These are phyloP conservation scores for Prunus persica DNA, from an alignment of 306 rosid genomes.

Conservation along the genomic window Prunus_persica_NCBIv2 NC_034011.1:20407501-20408000, in stretches of 20 bases:
- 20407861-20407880: neutral
- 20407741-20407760: neutral
- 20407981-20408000: no score
- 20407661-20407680: neutral
- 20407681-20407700: neutral
- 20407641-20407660: neutral
- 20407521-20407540: neutral
- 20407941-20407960: neutral
- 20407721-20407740: neutral
- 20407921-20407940: neutral
- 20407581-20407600: conserved; percentile 12
- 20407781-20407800: no score
- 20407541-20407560: neutral
- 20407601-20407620: conserved; percentile 15
- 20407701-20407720: neutral
- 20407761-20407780: neutral
- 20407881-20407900: neutral
- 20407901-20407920: neutral
- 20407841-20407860: neutral
- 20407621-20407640: neutral
- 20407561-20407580: neutral
- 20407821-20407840: neutral
- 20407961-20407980: no score
- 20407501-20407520: conserved; percentile 20
- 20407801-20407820: neutral